Conservation (phyloP, 2,329 filamentous ascomycete genomes). For the Fusarium nurragi region DNA sequence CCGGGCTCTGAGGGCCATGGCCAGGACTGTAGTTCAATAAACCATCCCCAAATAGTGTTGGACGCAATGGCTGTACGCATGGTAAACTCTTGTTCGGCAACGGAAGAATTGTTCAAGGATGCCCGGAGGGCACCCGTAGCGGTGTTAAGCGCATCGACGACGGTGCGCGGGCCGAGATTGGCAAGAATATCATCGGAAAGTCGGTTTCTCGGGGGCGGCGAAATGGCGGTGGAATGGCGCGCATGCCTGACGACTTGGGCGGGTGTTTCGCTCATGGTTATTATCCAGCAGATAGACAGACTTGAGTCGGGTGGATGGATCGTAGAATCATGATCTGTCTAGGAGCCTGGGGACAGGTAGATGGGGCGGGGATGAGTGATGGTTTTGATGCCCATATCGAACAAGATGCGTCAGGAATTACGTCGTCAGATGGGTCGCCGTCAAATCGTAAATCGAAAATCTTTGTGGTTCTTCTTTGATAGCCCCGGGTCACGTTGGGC, state of each 20-base stretch:
- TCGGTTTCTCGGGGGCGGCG: slow-evolving; percentile 57
- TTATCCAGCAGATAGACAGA: slow-evolving; percentile 32
- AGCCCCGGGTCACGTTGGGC: slow-evolving; percentile 8
- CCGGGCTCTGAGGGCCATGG: slow-evolving; percentile 62
- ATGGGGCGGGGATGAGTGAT: slow-evolving; percentile 34
- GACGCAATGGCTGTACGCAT: slow-evolving; percentile 75
- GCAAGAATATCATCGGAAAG: slow-evolving; percentile 67
- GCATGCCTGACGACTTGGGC: slow-evolving; percentile 47
- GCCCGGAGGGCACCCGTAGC: slow-evolving; percentile 62
- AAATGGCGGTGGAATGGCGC: slow-evolving; percentile 49
- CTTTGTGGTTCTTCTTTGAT: slow-evolving; percentile 1
- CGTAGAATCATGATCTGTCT: slow-evolving; percentile 44
- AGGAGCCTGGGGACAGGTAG: slow-evolving; percentile 43
- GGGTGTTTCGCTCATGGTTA: slow-evolving; percentile 50
- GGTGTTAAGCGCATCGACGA: slow-evolving; percentile 67
- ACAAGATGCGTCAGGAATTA: slow-evolving; percentile 33
- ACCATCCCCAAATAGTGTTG: slow-evolving; percentile 77
- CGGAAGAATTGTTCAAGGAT: slow-evolving; percentile 71
- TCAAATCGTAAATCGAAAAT: slow-evolving; percentile 6
- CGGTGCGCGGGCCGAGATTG: slow-evolving; percentile 68
- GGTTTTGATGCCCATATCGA: slow-evolving; percentile 45
- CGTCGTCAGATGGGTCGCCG: slow-evolving; percentile 25
- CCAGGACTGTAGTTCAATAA: slow-evolving; percentile 73
- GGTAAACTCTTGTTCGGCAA: slow-evolving; percentile 75
- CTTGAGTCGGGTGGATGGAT: slow-evolving; percentile 28